Evolutionary conservation across 371 early-diverging fungal genomes (phyloP), one percentile per base, ranked within the genome.

Genomic region (Mucor sp.): DNA sequence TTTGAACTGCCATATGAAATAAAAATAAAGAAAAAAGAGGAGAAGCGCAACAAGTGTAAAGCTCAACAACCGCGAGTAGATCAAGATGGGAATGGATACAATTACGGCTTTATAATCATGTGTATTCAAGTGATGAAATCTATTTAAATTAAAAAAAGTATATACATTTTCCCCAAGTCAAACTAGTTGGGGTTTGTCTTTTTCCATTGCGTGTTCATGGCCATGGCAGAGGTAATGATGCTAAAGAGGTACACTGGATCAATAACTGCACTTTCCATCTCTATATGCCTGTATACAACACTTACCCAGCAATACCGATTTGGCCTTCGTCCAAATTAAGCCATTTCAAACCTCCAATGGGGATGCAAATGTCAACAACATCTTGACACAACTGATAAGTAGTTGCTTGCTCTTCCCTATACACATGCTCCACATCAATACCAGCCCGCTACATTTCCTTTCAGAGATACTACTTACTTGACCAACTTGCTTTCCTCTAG

Each of bases 251-350:
- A 6, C 33, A 6, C 7, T 1, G 33, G 1, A 33, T 33, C 7
- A 33, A 7, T 3, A 4, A 37, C 37, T 37, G 30, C 30, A 30
- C 30, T 30, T n/a, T n/a, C 30, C 28, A 30, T 27, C 11, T 19
- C 28, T 12, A 56, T 8, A 44, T 8, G 7, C 15, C 14, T 19
- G 12, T 35, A n/a, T 30, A 30, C 6, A 30, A 41, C 41, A 60
- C 78, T 71, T 82, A 82, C 79, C 90, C 90, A 69, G 83, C 82
- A 60, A 89, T 71, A 48, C 90, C 90, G 60, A 90, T 73, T n/a
- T 82, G 57, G n/a, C 89, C 90, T 56, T 88, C 87, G 56, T 85
- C 82, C 56, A 84, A 68, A 55, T 74, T 66, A 44, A 88, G 50
- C 75, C 80, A 85, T 11, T 80, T 83, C 59, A 89, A 76, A 21